phyloP scores from a whole-genome alignment of 2,329 filamentous ascomycete species.

The Parascedosporium putredinis region DNA sequence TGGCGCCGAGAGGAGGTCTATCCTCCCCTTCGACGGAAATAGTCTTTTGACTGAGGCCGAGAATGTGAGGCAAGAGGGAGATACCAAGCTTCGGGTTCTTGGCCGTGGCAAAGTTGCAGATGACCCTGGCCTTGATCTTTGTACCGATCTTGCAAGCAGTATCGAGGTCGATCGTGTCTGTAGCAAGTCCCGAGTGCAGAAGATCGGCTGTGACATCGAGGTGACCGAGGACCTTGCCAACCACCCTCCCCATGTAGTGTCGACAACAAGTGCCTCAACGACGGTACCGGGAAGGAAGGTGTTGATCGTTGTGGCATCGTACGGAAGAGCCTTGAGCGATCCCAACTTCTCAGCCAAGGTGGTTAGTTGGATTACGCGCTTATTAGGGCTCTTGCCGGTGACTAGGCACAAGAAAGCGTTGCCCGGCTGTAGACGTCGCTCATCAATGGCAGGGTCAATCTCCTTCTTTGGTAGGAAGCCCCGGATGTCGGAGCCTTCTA shows the following conservation, averaged over 20 bases:
- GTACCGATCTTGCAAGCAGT: slow-evolving; percentile 73
- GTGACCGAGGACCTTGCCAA: slow-evolving; percentile 85
- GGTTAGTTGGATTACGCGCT: slow-evolving; percentile 80
- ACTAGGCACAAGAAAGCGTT: slow-evolving; percentile 77
- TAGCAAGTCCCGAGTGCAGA: slow-evolving; percentile 73
- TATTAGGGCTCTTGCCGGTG: slow-evolving; percentile 61
- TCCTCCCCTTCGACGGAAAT: slow-evolving; percentile 26
- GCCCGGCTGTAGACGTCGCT: slow-evolving; percentile 67
- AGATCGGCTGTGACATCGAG: slow-evolving; percentile 85
- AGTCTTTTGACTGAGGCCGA: slow-evolving; percentile 46
- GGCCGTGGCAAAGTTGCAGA: slow-evolving; percentile 74
- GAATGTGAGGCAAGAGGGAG: slow-evolving; percentile 76
- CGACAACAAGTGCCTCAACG: slow-evolving; percentile 73
- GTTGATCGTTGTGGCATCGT: slow-evolving; percentile 75
- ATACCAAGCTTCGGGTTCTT: slow-evolving; percentile 78
- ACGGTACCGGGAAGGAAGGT: slow-evolving; percentile 86
- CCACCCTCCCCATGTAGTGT: slow-evolving; percentile 64
- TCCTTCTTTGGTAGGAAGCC: slow-evolving; percentile 84
- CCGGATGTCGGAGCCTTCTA: slow-evolving; percentile 55
- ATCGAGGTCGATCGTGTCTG: slow-evolving; percentile 58
- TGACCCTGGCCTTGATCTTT: slow-evolving; percentile 75
- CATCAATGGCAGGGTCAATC: slow-evolving; percentile 53
- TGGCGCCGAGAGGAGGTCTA: slow-evolving; percentile 41
- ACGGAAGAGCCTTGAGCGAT: slow-evolving; percentile 54
- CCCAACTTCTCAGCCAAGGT: slow-evolving; percentile 60